Percentiles rank a stretch among this genome's conserved stretches.
Conservation (phyloP, 2,329 filamentous ascomycete species). For the Exserohilum turcica region DNA sequence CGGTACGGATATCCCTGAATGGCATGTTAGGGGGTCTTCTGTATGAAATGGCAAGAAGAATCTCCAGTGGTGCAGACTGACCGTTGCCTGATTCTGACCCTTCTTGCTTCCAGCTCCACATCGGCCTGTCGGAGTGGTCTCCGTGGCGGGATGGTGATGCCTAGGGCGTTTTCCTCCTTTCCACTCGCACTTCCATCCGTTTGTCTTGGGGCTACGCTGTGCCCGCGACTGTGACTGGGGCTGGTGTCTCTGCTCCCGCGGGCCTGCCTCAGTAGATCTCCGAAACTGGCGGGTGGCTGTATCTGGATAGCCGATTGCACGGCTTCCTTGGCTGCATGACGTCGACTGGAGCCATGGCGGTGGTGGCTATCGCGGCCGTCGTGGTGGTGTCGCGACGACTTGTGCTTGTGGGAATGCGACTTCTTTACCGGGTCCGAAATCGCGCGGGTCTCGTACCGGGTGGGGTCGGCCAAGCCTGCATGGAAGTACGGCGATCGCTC, state of each 20-base stretch:
- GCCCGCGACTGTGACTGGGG: constrained; percentile 38
- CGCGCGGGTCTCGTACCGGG: constrained; percentile 24
- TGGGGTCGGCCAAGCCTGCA: constrained; percentile 19
- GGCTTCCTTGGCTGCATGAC: constrained; percentile 49
- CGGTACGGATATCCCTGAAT: constrained; percentile 46
- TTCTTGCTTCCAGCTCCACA: constrained; percentile 45
- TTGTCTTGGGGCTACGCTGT: constrained; percentile 29
- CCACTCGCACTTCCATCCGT: constrained; percentile 11
- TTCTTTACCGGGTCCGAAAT: constrained; percentile 37
- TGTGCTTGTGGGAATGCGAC: constrained; percentile 36
- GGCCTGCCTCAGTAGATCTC: constrained; percentile 48
- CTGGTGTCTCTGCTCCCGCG: constrained; percentile 39
- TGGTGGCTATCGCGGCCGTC: constrained; percentile 37
- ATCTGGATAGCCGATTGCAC: constrained; percentile 54
- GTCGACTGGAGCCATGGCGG: constrained; percentile 35
- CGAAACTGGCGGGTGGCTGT: constrained; percentile 53
- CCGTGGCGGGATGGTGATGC: constrained; percentile 23
- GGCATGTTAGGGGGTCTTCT: constrained; percentile 22
- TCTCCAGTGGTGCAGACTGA: constrained; percentile 21
- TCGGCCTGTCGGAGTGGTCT: constrained; percentile 47
- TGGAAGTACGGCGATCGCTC: constrained; percentile 26
- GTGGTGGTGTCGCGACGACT: constrained; percentile 37
- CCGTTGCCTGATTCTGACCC: constrained; percentile 47
- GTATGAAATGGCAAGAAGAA: background rate
- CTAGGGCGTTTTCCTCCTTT: constrained; percentile 14